phyloP scores from a whole-genome alignment of 2,329 filamentous ascomycete species.

The Teratosphaeria pseudoeucalypti region DNA sequence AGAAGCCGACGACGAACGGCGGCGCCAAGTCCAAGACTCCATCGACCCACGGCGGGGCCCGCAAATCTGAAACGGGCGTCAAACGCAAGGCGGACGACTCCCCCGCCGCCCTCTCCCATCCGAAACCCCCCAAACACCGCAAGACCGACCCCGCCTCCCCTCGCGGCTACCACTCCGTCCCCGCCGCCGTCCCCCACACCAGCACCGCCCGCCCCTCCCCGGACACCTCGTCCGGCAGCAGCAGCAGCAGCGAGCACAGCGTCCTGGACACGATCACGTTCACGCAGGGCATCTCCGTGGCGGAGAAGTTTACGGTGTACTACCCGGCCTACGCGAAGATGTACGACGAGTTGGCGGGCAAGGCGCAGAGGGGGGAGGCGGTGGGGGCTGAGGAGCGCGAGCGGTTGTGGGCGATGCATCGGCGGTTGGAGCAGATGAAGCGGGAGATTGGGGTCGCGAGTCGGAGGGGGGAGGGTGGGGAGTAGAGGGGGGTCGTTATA shows the following conservation, averaged over 20 bases:
- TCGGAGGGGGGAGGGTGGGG: conserved; percentile 12
- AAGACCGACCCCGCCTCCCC: conserved; percentile 10
- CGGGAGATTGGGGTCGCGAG: conserved; percentile 40
- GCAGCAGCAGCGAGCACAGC: conserved; percentile 16
- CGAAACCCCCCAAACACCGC: conserved; percentile 20
- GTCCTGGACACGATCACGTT: conserved; percentile 23
- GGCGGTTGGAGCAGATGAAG: conserved; percentile 46
- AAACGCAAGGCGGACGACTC: conserved; percentile 38
- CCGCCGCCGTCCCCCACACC: not conserved
- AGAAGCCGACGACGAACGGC: conserved; percentile 27
- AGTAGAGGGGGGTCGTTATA: not conserved
- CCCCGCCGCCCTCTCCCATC: conserved; percentile 13
- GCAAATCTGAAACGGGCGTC: conserved; percentile 24
- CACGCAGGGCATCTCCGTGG: conserved; percentile 36
- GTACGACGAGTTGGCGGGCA: conserved; percentile 39
- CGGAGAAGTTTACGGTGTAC: conserved; percentile 45
- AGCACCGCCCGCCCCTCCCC: conserved; percentile 13
- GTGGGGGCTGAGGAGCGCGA: conserved; percentile 36
- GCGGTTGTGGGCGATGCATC: conserved; percentile 44
- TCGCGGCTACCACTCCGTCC: not conserved
- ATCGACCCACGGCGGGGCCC: conserved; percentile 7
- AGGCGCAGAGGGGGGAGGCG: conserved; percentile 19
- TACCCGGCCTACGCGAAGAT: conserved; percentile 49
- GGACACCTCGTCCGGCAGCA: conserved; percentile 11
- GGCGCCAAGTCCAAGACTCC: conserved; percentile 18